These are phyloP conservation scores for Paramecium sexaurelia DNA, from an alignment of 73 alveolate genomes.

Conservation along the genomic window DNA sequence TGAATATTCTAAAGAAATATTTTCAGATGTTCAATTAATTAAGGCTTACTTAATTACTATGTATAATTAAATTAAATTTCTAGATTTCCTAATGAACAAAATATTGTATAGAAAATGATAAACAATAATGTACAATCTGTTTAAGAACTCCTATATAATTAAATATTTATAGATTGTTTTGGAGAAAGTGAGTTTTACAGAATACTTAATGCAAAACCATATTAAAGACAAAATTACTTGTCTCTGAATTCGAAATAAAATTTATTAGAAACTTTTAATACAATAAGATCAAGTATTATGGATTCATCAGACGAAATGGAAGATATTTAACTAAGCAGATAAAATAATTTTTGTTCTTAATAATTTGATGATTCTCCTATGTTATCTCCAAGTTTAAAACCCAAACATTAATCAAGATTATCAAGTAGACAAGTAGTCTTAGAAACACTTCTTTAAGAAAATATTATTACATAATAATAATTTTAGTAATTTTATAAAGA, in stretches of 20 bases:
- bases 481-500: slow-evolving; percentile 19
- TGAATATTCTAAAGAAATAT: not conserved
- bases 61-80: not conserved
- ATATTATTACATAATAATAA: not conserved
- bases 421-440: slow-evolving; percentile 53
- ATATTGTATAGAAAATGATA: not conserved
- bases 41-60: not conserved
- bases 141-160: not conserved
- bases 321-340: not conserved
- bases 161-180: not conserved
- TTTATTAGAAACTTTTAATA: slow-evolving; percentile 20
- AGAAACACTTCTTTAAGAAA: slow-evolving; percentile 32
- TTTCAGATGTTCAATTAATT: not conserved
- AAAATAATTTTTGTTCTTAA: not conserved
- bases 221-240: not conserved
- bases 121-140: not conserved
- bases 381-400: not conserved
- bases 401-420: not conserved
- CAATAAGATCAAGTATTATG: slow-evolving; percentile 26
- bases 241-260: not conserved
- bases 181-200: slow-evolving; percentile 13
- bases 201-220: slow-evolving; percentile 15
- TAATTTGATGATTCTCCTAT: slow-evolving; percentile 53
- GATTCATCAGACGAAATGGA: slow-evolving; percentile 36
- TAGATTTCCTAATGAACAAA: not conserved